Evolutionary conservation across 2,329 filamentous ascomycete species (phyloP).

Genomic region (Penicillium palitans): DNA sequence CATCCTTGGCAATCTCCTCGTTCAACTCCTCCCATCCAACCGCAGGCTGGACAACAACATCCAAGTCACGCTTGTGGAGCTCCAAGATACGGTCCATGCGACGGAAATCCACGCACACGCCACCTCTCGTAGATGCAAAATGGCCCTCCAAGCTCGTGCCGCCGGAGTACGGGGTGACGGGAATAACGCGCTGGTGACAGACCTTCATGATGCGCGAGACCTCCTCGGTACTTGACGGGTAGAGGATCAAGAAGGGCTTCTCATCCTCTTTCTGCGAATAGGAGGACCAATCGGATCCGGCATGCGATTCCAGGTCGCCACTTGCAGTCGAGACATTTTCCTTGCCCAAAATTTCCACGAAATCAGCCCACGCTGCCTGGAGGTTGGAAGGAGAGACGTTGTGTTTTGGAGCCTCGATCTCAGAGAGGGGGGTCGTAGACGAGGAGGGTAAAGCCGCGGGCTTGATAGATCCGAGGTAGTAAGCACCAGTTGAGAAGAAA

Average conservation of each 20-base stretch:
- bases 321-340: slow-evolving; percentile 62
- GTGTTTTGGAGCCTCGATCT: slow-evolving; percentile 52
- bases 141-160: slow-evolving; percentile 90
- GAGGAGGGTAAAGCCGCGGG: slow-evolving; percentile 48
- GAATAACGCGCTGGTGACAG: slow-evolving; percentile 76
- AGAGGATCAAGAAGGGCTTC: slow-evolving; percentile 64
- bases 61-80: slow-evolving; percentile 74
- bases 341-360: slow-evolving; percentile 61
- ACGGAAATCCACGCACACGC: slow-evolving; percentile 81
- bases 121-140: slow-evolving; percentile 77
- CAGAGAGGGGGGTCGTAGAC: slow-evolving; percentile 59
- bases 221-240: slow-evolving; percentile 74
- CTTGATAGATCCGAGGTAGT: slow-evolving; percentile 55
- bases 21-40: slow-evolving; percentile 87
- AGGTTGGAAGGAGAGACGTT: slow-evolving; percentile 58
- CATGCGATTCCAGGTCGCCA: slow-evolving; percentile 56
- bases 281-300: slow-evolving; percentile 65
- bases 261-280: slow-evolving; percentile 47
- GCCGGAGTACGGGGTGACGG: slow-evolving; percentile 82
- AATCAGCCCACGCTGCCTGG: slow-evolving; percentile 65
- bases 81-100: slow-evolving; percentile 79
- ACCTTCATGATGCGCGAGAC: slow-evolving; percentile 86
- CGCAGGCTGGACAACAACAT: slow-evolving; percentile 75
- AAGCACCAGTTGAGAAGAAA: slow-evolving; percentile 54
- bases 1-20: slow-evolving; percentile 69